Base-by-base conservation (phyloP, 2,329 filamentous ascomycete species). In the Colletotrichum falcatum region DNA sequence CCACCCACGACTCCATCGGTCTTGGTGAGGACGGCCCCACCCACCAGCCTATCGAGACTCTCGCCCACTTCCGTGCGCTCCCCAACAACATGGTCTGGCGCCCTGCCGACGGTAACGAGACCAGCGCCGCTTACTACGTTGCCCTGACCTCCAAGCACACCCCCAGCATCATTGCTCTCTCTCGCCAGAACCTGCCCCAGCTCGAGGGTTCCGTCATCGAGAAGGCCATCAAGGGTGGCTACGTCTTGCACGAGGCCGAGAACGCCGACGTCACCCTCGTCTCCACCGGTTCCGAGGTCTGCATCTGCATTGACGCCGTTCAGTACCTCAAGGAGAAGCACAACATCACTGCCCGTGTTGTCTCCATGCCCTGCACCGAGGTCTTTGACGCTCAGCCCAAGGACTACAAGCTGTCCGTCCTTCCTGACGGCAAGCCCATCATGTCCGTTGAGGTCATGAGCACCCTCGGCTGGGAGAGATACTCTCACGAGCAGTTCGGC, bases 71-170 rank as follows among this genome's bases (percentile, higher is more conserved):
- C 94, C 95, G 96, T 82, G 96, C 96, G 75, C 90, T 98, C 77
- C 96, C 96, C 80, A 99, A 99, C 92, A 93, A 92, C 88, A 97
- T 98, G 94, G 95, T 98, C 78, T 98, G 96, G 96, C 95, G 96
- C 81, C 96, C 96, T 76, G 95, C 96, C 78, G 96, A 98, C 80
- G 95, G 95, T 79, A 98, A 98, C 87, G 96, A 99, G 92, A 96
- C 93, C 78, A 97, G 93, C 80, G 95, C 94, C 79, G 95, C 96
- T 76, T 99, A 98, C 90, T 98, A 98, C 86, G 88, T 97, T 79
- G 94, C 95, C 60, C 87, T 99, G 76, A 97, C 93, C 75, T 92
- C 94, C 78, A 94, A 94, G 86, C 87, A 91, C 83, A 98, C 95
- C 46, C 96, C 96, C 75, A 94, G 91, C 83, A 96, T 99, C 83